Percentiles rank a stretch among this genome's conserved stretches.
Conservation (phyloP, 2,329 filamentous ascomycete species). For the Talaromyces piceae region DNA sequence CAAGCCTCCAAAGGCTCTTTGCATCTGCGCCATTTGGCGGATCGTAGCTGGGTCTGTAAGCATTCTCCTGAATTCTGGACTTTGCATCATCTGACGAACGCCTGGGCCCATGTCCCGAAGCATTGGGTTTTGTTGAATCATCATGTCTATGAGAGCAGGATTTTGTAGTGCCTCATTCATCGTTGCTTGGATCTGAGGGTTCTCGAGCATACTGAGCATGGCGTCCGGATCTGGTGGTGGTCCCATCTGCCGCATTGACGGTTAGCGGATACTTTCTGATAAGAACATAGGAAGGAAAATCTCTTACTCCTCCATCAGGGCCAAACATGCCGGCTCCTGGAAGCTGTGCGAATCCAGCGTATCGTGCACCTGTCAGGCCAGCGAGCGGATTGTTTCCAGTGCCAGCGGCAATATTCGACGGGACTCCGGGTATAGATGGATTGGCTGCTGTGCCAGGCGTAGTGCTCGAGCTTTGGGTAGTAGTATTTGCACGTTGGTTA, state of each 20-base stretch:
- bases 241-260: constrained; percentile 61
- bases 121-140: constrained; percentile 87
- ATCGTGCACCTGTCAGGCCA: constrained; percentile 83
- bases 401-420: constrained; percentile 42
- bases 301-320: constrained; percentile 80
- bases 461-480: constrained; percentile 39
- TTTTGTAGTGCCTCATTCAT: constrained; percentile 96
- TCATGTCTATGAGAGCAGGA: constrained; percentile 87
- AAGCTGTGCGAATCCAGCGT: constrained; percentile 83
- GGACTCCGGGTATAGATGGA: constrained; percentile 34
- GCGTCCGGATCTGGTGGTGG: constrained; percentile 74
- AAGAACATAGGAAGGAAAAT: neutral
- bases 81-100: constrained; percentile 77
- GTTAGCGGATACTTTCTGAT: neutral
- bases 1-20: constrained; percentile 54
- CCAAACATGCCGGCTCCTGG: constrained; percentile 86
- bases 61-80: constrained; percentile 83
- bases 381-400: constrained; percentile 80
- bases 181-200: constrained; percentile 76
- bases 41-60: constrained; percentile 85
- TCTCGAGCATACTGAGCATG: constrained; percentile 75
- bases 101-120: constrained; percentile 62
- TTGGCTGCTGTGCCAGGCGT: constrained; percentile 24
- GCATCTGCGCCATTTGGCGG: constrained; percentile 74
- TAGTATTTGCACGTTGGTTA: constrained; percentile 58